phyloP scores from a whole-genome alignment of 2,329 filamentous ascomycete species.

The Pseudogymnoascus sp. region DNA sequence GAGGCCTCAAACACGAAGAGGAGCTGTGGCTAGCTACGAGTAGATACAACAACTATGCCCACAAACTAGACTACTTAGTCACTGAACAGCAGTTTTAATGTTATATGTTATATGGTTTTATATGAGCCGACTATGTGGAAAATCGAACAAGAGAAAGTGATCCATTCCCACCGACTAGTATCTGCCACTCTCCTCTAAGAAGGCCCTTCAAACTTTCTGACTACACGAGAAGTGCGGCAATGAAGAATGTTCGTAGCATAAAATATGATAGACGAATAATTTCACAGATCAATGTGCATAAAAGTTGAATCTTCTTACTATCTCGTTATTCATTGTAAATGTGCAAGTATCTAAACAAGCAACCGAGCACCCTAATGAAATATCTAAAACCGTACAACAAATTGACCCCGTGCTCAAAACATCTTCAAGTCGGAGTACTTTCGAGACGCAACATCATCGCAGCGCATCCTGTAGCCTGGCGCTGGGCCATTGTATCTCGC shows the following conservation, averaged over 20 bases:
- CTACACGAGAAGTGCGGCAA: background rate
- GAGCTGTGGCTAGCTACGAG: background rate
- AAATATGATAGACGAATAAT: background rate
- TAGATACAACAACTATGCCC: background rate
- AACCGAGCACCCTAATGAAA: background rate
- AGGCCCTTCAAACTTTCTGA: background rate
- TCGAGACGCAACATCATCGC: constrained; percentile 25
- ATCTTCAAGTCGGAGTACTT: constrained; percentile 14
- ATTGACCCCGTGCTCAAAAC: constrained; percentile 18
- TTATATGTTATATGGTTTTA: background rate
- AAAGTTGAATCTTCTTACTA: background rate
- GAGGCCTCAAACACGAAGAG: background rate
- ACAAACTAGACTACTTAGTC: too few relatives aligned
- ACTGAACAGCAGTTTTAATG: background rate
- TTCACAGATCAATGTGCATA: background rate
- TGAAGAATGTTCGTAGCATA: background rate
- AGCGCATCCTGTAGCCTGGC: constrained; percentile 35
- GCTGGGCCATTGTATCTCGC: constrained; percentile 41
- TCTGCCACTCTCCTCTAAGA: background rate
- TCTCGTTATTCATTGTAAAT: constrained; percentile 14
- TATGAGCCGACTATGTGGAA: background rate
- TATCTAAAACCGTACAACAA: background rate
- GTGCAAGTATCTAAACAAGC: background rate
- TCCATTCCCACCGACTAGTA: background rate
- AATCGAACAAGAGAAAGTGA: background rate